phyloP scores from a whole-genome alignment of 2,329 filamentous ascomycete species.

The Xenosphaeropsis pyriputrescens region DNA sequence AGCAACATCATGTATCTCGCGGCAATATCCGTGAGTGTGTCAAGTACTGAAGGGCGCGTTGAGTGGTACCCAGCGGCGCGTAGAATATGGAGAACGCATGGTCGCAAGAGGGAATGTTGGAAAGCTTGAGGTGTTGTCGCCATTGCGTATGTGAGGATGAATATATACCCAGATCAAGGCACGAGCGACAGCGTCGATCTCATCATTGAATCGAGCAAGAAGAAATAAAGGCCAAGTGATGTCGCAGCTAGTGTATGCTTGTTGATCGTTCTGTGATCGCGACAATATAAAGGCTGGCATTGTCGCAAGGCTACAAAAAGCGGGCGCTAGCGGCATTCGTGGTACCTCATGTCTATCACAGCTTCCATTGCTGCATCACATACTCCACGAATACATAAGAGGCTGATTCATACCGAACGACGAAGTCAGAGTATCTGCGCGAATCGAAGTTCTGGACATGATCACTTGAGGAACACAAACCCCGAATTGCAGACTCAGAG shows the following conservation, averaged over 20 bases:
- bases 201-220: not conserved
- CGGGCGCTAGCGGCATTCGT: too few species aligned
- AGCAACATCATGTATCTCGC: constrained; percentile 68
- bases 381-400: not conserved
- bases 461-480: not conserved
- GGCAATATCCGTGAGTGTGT: constrained; percentile 76
- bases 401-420: not conserved
- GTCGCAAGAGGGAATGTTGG: constrained; percentile 69
- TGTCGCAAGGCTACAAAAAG: too few species aligned
- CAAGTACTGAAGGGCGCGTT: constrained; percentile 67
- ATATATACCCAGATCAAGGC: not conserved
- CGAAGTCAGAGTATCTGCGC: not conserved
- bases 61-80: constrained; percentile 83
- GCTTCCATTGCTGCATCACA: not conserved
- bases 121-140: constrained; percentile 32
- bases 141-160: constrained; percentile 9
- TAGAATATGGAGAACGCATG: constrained; percentile 78
- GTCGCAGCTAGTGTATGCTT: not conserved
- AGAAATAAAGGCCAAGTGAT: not conserved
- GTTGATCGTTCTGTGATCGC: too few species aligned
- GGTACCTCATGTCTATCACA: not conserved
- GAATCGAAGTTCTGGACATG: constrained; percentile 1
- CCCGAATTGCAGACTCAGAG: not conserved
- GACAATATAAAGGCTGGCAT: too few species aligned
- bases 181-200: not conserved